Evolutionary conservation across 768 basidiomycete genomes (phyloP), one percentile per base, ranked within the genome.

Genomic region (Leccinum boreale): DNA sequence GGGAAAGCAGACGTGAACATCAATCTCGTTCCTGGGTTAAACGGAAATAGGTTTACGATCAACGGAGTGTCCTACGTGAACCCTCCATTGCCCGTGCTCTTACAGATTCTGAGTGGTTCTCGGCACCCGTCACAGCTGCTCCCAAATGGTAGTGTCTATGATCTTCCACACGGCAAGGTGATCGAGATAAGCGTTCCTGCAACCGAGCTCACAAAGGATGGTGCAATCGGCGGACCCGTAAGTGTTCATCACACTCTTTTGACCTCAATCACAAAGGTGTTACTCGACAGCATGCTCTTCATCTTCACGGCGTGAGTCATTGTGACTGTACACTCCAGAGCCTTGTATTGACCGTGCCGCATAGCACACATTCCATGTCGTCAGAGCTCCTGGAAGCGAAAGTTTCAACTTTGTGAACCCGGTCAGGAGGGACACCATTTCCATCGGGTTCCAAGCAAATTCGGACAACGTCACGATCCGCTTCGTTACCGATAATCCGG

Each of bases 401-500:
- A 60, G 55, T 0, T 75, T 73, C 58, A 81, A 82, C 62, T 81
- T 70, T 50, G 56, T 52, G 5, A 84, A 85, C 65, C 85, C 85
- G 0, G 76, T 80, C 58, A 73, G 72, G 56, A 73, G 83, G 46
- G 85, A 87, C 65, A 82, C 81, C 2, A 74, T 84, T 39, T 63
- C 61, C n/a, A 61, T 56, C 0, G 75, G 62, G 14, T 39, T 24
- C 12, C 66, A 47, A 66, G 67, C 17, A 73, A 75, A 54, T 70
- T 70, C 33, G 74, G 65, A 73, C 31, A 71, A 67, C 12, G 78
- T 81, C 17, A 81, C 81, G 1, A 77, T 90, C 44, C 80, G 86
- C 7, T 89, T 87, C 74, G 68, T 68, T n/a, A 86, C 87, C 0
- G 81, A 89, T 65, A 89, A 89, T 68, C 78, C 86, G 1, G 63